Evolutionary conservation across 495 filamentous ascomycete species (phyloP).

Genomic region (Filosporella fistucella): DNA sequence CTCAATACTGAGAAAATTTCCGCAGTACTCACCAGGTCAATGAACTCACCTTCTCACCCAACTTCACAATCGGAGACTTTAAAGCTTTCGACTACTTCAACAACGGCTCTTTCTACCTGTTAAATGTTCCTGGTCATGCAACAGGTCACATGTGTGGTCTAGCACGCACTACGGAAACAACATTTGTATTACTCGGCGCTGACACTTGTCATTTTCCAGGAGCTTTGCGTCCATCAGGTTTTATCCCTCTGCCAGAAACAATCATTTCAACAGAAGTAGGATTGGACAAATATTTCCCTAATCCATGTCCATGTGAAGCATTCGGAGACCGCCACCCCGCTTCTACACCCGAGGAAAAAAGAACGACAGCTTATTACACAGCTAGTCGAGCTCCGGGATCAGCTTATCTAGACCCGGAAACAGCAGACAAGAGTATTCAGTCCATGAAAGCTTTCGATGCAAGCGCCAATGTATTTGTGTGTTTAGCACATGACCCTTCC

Average conservation of each 20-base stretch:
- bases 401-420: constrained; percentile 18
- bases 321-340: constrained; percentile 11
- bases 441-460: constrained; percentile 38
- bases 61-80: constrained; percentile 35
- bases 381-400: constrained; percentile 20
- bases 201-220: constrained; percentile 46
- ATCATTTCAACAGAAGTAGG: constrained; percentile 26
- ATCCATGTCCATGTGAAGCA: constrained; percentile 10
- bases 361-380: constrained; percentile 29
- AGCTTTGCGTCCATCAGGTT: constrained; percentile 38
- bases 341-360: constrained; percentile 20
- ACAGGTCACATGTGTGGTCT: constrained; percentile 44
- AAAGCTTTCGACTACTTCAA: constrained; percentile 49
- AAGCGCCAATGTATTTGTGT: constrained; percentile 37
- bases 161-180: constrained; percentile 36
- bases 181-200: constrained; percentile 47
- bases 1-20: too few relatives aligned
- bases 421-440: constrained; percentile 15
- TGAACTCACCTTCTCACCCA: background rate
- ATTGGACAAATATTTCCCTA: background rate
- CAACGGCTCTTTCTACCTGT: constrained; percentile 48
- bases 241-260: constrained; percentile 32
- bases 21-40: background rate
- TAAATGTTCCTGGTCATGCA: constrained; percentile 43
- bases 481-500: constrained; percentile 41